A percentile compares a stretch with the other conserved stretches of the same genome.
phyloP scores from a whole-genome alignment of 768 basidiomycete species.

The Termitomyces sp. region DNA sequence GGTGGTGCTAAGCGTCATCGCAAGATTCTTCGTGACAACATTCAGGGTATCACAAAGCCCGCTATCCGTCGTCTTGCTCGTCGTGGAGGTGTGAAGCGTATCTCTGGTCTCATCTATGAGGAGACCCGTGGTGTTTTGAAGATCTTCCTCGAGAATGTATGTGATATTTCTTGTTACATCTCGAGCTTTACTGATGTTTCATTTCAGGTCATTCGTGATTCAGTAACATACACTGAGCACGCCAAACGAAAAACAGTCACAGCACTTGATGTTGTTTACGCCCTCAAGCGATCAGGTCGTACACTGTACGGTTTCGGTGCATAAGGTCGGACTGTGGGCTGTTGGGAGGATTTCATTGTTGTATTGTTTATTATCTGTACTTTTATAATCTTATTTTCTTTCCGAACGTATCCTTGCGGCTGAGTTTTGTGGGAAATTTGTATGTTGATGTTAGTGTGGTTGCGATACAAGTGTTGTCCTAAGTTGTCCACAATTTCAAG shows the following conservation, averaged over 20 bases:
- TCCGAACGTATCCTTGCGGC: too few species aligned
- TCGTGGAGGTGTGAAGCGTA: conserved; percentile 6
- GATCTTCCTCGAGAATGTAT: conserved; percentile 6
- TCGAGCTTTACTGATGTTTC: background rate
- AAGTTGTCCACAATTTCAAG: too few species aligned
- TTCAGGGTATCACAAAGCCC: conserved; percentile 5
- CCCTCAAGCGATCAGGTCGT: conserved; percentile 79
- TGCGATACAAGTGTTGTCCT: too few species aligned
- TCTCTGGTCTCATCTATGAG: conserved; percentile 4
- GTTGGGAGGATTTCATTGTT: conserved; percentile 8
- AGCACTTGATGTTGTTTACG: conserved; percentile 89
- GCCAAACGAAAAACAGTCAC: conserved; percentile 95
- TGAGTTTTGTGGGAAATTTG: too few species aligned
- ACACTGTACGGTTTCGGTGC: conserved; percentile 94
- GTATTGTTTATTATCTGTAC: conserved; percentile 19
- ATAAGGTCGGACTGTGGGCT: conserved; percentile 31
- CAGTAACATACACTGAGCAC: conserved; percentile 91
- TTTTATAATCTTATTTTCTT: conserved; percentile 15
- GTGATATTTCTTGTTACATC: background rate
- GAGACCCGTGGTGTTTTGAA: conserved; percentile 8
- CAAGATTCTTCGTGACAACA: conserved; percentile 8
- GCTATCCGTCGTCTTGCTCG: conserved; percentile 6
- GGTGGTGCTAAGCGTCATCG: conserved; percentile 9
- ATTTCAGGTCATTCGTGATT: conserved; percentile 82
- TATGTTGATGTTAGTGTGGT: too few species aligned